These are phyloP conservation scores for Arabidopsis arenosa DNA, from an alignment of 345 rosid species.

Conservation along the genomic window DNA sequence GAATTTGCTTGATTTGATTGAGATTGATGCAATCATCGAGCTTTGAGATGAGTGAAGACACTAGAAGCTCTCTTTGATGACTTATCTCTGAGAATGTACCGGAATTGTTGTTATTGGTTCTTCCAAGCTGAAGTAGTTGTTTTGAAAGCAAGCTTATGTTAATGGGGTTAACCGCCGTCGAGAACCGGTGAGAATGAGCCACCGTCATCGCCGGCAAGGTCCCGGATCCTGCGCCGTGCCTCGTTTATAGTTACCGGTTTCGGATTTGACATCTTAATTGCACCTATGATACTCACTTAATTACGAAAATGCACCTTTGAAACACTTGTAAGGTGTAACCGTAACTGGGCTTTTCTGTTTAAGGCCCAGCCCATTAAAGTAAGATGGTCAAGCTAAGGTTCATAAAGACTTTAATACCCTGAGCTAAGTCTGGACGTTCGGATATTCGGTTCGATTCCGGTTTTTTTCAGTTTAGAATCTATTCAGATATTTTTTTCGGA, in stretches of 20 bases:
- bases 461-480: too few species aligned
- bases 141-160: slow-evolving; percentile 38
- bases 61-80: slow-evolving; percentile 41
- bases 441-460: too few species aligned
- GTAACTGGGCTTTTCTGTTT: background rate
- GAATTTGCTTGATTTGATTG: slow-evolving; percentile 62
- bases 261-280: background rate
- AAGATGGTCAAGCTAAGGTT: background rate
- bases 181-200: slow-evolving; percentile 39
- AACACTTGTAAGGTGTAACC: background rate
- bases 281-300: background rate
- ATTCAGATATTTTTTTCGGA: too few species aligned
- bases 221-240: slow-evolving; percentile 16
- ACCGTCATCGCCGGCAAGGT: slow-evolving; percentile 40
- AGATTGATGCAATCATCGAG: slow-evolving; percentile 56
- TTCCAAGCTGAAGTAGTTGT: slow-evolving; percentile 40
- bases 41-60: slow-evolving; percentile 51
- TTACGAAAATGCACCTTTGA: background rate
- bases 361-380: slow-evolving; percentile 1
- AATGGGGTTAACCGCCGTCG: slow-evolving; percentile 29
- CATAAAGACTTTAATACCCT: background rate
- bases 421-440: too few species aligned
- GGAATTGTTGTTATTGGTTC: slow-evolving; percentile 17
- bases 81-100: slow-evolving; percentile 38
- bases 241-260: background rate